phyloP scores from a whole-genome alignment of 2,329 filamentous ascomycete genomes.

The Emergomyces orientalis region DNA sequence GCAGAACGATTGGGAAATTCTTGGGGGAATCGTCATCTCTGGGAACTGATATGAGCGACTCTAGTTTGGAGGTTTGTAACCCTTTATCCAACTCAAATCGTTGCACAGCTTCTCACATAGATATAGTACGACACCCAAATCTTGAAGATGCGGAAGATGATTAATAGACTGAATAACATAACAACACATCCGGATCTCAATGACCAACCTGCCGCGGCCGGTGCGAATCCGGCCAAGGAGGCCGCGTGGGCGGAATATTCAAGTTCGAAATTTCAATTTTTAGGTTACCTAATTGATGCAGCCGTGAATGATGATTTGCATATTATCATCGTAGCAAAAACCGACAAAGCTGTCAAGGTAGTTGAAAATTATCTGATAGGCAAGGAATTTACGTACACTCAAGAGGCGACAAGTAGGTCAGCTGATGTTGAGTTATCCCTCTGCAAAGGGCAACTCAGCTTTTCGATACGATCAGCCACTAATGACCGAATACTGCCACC shows the following conservation, averaged over 20 bases:
- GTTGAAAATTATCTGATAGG: constrained; percentile 36
- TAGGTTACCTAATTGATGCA: constrained; percentile 35
- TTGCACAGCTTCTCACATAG: constrained; percentile 13
- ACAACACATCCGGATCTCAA: constrained; percentile 39
- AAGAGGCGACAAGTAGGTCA: constrained; percentile 22
- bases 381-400: constrained; percentile 26
- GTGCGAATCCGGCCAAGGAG: constrained; percentile 29
- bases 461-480: constrained; percentile 27
- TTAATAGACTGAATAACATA: constrained; percentile 34
- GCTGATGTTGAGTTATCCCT: constrained; percentile 31
- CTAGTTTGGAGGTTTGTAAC: background rate
- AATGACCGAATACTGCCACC: constrained; percentile 25
- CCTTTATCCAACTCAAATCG: background rate
- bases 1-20: constrained; percentile 25
- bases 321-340: constrained; percentile 31
- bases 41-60: background rate
- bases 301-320: constrained; percentile 30
- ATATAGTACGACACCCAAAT: constrained; percentile 21
- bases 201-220: constrained; percentile 28
- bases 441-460: constrained; percentile 28
- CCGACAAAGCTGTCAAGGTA: constrained; percentile 29
- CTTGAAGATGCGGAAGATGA: constrained; percentile 27
- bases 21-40: constrained; percentile 13
- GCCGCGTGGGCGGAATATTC: constrained; percentile 40
- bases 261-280: constrained; percentile 38